Evolutionary conservation across 2,329 filamentous ascomycete genomes (phyloP).

Genomic region (Pyrenophora graminea): DNA sequence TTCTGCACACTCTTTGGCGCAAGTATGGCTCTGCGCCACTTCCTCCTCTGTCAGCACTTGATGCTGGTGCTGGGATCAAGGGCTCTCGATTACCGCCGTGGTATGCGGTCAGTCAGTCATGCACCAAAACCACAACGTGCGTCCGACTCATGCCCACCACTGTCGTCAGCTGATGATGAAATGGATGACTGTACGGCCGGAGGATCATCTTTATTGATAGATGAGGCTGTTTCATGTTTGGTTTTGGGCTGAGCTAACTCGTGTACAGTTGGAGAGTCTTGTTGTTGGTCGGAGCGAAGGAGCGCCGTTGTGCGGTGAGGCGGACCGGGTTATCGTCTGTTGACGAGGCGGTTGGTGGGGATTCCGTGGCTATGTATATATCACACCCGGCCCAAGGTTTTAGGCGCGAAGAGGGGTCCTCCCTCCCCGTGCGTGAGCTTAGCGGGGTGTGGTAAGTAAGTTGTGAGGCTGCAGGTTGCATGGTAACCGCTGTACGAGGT

Average conservation of each 20-base stretch:
- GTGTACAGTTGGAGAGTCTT: not conserved
- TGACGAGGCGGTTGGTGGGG: conserved; percentile 14
- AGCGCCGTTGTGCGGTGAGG: conserved; percentile 8
- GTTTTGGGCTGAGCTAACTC: conserved; percentile 10
- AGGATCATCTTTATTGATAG: not conserved
- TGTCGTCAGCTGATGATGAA: not conserved
- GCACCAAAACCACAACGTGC: too few relatives aligned
- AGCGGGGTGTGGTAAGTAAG: not conserved
- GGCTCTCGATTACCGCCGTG: too few relatives aligned
- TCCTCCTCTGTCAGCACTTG: too few relatives aligned
- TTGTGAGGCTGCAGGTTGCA: not conserved
- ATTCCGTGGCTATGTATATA: conserved; percentile 25
- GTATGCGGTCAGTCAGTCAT: too few relatives aligned
- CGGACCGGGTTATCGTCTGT: conserved; percentile 1
- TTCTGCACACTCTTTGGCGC: too few relatives aligned
- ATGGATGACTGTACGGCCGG: conserved; percentile 6
- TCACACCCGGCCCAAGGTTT: conserved; percentile 8
- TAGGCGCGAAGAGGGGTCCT: not conserved
- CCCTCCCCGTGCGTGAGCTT: too few relatives aligned
- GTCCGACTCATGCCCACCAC: too few relatives aligned
- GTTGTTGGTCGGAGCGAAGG: not conserved
- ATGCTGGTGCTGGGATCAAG: too few relatives aligned
- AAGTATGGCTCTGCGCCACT: too few relatives aligned
- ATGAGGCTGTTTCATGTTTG: conserved; percentile 19
- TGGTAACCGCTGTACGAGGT: not conserved